phyloP scores from a whole-genome alignment of 208 protist species.

The Novymonas esmeraldas region DNA sequence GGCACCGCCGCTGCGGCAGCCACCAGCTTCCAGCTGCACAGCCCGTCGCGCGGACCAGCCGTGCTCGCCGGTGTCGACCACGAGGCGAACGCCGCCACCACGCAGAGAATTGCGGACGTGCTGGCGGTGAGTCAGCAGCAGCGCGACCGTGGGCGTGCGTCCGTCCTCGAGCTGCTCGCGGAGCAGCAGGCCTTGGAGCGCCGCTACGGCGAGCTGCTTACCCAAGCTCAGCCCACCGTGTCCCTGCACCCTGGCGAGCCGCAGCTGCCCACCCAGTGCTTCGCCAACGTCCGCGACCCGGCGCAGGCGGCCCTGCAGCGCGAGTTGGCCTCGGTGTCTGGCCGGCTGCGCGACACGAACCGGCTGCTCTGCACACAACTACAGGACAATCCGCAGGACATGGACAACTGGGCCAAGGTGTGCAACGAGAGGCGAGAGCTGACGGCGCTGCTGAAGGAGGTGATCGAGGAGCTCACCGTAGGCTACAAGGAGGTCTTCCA shows the following conservation, averaged over 20 bases:
- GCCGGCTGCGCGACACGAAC: slow-evolving; percentile 77
- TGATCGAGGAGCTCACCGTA: slow-evolving; percentile 73
- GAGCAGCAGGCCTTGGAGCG: slow-evolving; percentile 80
- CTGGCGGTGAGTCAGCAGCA: slow-evolving; percentile 34
- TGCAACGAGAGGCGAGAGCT: slow-evolving; percentile 84
- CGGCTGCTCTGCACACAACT: slow-evolving; percentile 86
- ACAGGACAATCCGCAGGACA: slow-evolving; percentile 91
- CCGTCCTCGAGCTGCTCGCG: slow-evolving; percentile 76
- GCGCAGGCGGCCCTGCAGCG: slow-evolving; percentile 52
- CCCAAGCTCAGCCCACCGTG: slow-evolving; percentile 44
- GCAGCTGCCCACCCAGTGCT: slow-evolving; percentile 40
- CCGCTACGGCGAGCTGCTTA: slow-evolving; percentile 85
- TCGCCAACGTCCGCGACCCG: slow-evolving; percentile 22
- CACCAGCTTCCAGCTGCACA: slow-evolving; percentile 3
- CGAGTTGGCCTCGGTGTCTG: slow-evolving; percentile 69
- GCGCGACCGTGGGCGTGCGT: slow-evolving; percentile 54
- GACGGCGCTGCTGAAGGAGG: slow-evolving; percentile 62
- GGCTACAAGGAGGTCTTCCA: slow-evolving; percentile 61
- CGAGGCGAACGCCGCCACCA: slow-evolving; percentile 14
- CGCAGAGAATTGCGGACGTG: slow-evolving; percentile 23
- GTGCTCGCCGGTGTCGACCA: slow-evolving; percentile 4
- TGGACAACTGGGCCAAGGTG: slow-evolving; percentile 92
- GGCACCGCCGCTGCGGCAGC: not conserved
- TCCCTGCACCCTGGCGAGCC: slow-evolving; percentile 63
- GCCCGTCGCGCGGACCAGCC: slow-evolving; percentile 21